Conservation (phyloP, 2,329 filamentous ascomycete species). For the Phyllosticta citrichinensis region DNA sequence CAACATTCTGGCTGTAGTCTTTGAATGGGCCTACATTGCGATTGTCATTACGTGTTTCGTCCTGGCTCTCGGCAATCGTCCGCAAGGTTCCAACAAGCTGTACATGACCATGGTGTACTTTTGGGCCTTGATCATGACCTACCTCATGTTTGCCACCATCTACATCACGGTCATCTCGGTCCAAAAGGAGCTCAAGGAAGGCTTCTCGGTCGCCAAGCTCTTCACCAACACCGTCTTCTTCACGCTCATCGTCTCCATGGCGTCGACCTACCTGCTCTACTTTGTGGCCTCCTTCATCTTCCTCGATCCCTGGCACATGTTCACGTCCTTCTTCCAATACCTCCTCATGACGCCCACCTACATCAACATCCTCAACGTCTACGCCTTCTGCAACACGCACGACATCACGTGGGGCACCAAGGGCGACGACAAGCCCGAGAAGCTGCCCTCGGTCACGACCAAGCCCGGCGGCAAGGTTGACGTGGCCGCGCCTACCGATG, state of each 20-base stretch:
- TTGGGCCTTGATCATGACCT: conserved; percentile 92
- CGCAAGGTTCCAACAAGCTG: conserved; percentile 83
- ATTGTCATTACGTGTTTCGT: conserved; percentile 93
- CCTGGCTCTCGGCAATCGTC: conserved; percentile 84
- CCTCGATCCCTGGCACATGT: conserved; percentile 98
- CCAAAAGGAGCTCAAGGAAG: conserved; percentile 52
- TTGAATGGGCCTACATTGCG: conserved; percentile 92
- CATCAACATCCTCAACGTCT: conserved; percentile 97
- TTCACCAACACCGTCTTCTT: conserved; percentile 87
- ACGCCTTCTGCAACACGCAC: conserved; percentile 97
- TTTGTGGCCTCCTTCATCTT: conserved; percentile 84
- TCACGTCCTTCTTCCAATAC: conserved; percentile 90
- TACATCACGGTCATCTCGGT: conserved; percentile 90
- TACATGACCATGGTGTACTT: conserved; percentile 99
- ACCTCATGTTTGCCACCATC: conserved; percentile 87
- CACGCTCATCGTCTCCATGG: conserved; percentile 83
- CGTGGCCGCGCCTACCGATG: conserved; percentile 74
- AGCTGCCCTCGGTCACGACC: conserved; percentile 75
- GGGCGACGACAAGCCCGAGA: conserved; percentile 90
- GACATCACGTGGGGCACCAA: conserved; percentile 98
- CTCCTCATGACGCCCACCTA: conserved; percentile 90
- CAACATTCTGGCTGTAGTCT: conserved; percentile 73
- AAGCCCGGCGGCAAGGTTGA: conserved; percentile 96
- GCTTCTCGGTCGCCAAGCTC: conserved; percentile 61
- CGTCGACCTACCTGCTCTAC: conserved; percentile 90